Percentiles rank a stretch among this genome's conserved stretches.
These are phyloP conservation scores for Pythium aristosporum DNA, from an alignment of 352 stramenopile genomes.

Conservation along the genomic window DNA sequence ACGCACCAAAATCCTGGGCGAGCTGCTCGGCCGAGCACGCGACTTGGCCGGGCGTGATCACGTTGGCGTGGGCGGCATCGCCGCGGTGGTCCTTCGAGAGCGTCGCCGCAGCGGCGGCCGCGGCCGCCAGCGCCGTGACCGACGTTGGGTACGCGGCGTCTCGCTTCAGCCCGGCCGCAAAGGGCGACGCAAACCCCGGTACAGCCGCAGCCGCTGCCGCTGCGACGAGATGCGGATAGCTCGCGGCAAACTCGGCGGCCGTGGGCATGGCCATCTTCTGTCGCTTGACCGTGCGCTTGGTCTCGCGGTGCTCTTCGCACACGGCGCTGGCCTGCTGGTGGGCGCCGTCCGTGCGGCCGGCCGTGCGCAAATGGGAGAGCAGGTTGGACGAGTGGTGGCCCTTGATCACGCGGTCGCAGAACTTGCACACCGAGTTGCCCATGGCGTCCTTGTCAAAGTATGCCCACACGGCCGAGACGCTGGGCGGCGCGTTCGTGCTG, in stretches of 20 bases:
- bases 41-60: conserved; percentile 24
- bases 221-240: conserved; percentile 47
- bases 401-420: conserved; percentile 84
- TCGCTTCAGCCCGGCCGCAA: conserved; percentile 27
- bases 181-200: conserved; percentile 26
- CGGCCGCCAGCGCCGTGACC: conserved; percentile 31
- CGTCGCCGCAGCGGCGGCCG: conserved; percentile 44
- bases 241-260: conserved; percentile 49
- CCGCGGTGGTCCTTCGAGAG: conserved; percentile 42
- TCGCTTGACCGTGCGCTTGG: conserved; percentile 73
- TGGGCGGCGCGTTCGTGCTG: conserved; percentile 42
- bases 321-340: conserved; percentile 75
- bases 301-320: conserved; percentile 80
- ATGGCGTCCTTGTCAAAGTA: conserved; percentile 80
- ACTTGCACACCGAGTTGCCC: conserved; percentile 83
- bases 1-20: conserved; percentile 59
- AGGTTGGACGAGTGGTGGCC: conserved; percentile 84
- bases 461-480: conserved; percentile 77
- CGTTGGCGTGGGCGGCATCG: not conserved
- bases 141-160: conserved; percentile 25
- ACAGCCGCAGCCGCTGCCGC: conserved; percentile 44
- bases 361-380: conserved; percentile 74
- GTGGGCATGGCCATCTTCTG: conserved; percentile 59
- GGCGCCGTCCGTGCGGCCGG: conserved; percentile 58
- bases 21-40: conserved; percentile 60